phyloP scores from a whole-genome alignment of 306 rosid species.

The Citrullus amarus region DNA sequence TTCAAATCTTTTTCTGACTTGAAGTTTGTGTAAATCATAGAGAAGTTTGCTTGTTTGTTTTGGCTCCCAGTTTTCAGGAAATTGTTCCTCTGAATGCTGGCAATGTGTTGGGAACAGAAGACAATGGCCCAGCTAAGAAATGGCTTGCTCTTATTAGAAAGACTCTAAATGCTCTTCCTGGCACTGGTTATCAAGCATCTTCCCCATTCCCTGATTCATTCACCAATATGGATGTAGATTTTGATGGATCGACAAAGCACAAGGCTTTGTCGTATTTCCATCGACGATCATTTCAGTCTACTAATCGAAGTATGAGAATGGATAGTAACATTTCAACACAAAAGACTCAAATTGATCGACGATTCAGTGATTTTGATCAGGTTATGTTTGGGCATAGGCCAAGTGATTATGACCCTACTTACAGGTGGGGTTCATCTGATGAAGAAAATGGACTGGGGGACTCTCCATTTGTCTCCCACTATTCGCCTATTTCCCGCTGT shows the following conservation, averaged over 20 bases:
- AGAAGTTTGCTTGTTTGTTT: neutral
- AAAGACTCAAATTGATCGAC: constrained; percentile 58
- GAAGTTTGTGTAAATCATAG: neutral
- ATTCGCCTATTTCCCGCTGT: constrained; percentile 51
- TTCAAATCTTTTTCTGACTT: neutral
- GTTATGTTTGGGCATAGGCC: constrained; percentile 57
- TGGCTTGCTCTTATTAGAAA: constrained; percentile 85
- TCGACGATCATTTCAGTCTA: constrained; percentile 73
- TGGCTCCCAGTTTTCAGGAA: constrained; percentile 73
- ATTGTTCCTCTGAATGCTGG: constrained; percentile 98
- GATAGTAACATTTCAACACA: constrained; percentile 57
- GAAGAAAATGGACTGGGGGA: constrained; percentile 69
- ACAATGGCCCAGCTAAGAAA: constrained; percentile 85
- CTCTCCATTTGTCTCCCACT: constrained; percentile 48
- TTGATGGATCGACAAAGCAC: constrained; percentile 72
- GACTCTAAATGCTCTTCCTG: constrained; percentile 77
- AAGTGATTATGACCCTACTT: constrained; percentile 71
- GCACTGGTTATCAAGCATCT: constrained; percentile 51
- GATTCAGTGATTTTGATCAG: constrained; percentile 74
- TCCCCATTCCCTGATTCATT: constrained; percentile 75
- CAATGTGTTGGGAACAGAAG: constrained; percentile 92
- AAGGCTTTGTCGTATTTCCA: constrained; percentile 72
- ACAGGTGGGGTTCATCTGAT: constrained; percentile 78
- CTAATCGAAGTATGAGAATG: constrained; percentile 87
- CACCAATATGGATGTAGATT: constrained; percentile 60